These are phyloP conservation scores for Candida schatavii DNA, from an alignment of 805 yeast genomes.

Conservation along the genomic window DNA sequence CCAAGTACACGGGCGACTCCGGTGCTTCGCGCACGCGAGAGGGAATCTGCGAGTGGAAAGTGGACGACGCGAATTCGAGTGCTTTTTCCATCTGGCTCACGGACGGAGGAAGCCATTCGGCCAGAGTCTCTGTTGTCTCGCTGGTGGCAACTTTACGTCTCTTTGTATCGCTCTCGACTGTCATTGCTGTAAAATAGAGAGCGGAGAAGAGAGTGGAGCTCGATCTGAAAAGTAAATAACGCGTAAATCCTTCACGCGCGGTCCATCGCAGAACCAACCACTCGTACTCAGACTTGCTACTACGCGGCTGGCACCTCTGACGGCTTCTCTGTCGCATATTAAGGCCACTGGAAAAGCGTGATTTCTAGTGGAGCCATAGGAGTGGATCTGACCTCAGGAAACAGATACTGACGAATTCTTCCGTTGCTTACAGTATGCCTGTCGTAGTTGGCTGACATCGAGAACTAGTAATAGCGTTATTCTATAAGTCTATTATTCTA, in stretches of 20 bases:
- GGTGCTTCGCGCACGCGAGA: slow-evolving; percentile 25
- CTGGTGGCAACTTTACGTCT: slow-evolving; percentile 2
- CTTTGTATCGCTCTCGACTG: slow-evolving; percentile 4
- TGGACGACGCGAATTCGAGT: slow-evolving; percentile 36
- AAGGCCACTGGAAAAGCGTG: too few relatives aligned
- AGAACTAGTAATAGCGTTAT: too few relatives aligned
- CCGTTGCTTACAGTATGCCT: background rate
- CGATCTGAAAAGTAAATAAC: background rate
- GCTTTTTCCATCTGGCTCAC: slow-evolving; percentile 25
- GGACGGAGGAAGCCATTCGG: slow-evolving; percentile 36
- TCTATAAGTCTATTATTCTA: background rate
- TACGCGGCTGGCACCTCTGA: too few relatives aligned
- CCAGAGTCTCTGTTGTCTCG: slow-evolving; percentile 4
- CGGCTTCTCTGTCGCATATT: too few relatives aligned
- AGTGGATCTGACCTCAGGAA: background rate
- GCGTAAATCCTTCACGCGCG: too few relatives aligned
- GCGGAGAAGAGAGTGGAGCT: too few relatives aligned
- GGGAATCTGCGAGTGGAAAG: slow-evolving; percentile 54
- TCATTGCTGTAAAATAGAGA: too few relatives aligned
- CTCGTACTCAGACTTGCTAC: too few relatives aligned
- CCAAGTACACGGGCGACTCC: slow-evolving; percentile 53
- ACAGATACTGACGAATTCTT: background rate
- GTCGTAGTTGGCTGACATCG: too few relatives aligned
- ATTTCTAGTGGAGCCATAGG: background rate
- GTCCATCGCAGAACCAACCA: too few relatives aligned